Conservation (phyloP, 1,139 yeast genomes). For the Lodderomyces jiufengensis region DNA sequence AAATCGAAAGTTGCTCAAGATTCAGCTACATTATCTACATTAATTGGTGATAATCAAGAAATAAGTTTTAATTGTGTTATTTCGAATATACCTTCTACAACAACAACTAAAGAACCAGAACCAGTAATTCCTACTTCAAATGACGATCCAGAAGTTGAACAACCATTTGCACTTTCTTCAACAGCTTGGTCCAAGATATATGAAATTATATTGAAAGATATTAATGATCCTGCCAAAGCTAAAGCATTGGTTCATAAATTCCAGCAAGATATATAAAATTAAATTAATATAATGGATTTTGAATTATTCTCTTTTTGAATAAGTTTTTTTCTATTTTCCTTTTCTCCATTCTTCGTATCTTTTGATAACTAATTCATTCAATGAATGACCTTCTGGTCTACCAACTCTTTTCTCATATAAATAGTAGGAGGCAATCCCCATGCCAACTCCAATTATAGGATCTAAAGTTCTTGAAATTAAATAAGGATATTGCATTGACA, state of each 20-base stretch:
- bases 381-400: slow-evolving; percentile 53
- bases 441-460: slow-evolving; percentile 55
- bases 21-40: slow-evolving; percentile 24
- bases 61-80: slow-evolving; percentile 39
- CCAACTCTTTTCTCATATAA: slow-evolving; percentile 55
- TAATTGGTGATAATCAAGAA: slow-evolving; percentile 15
- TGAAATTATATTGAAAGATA: slow-evolving; percentile 27
- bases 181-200: slow-evolving; percentile 34
- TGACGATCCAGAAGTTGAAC: slow-evolving; percentile 5
- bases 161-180: slow-evolving; percentile 14
- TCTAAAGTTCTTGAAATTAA: slow-evolving; percentile 43
- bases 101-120: not conserved
- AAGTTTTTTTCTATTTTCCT: not conserved
- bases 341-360: slow-evolving; percentile 10
- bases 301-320: not conserved
- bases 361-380: slow-evolving; percentile 42
- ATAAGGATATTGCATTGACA: slow-evolving; percentile 35
- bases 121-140: not conserved
- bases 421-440: slow-evolving; percentile 60
- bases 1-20: slow-evolving; percentile 47
- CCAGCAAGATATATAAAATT: slow-evolving; percentile 7
- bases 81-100: slow-evolving; percentile 15
- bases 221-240: slow-evolving; percentile 26
- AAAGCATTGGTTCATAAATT: slow-evolving; percentile 7
- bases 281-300: not conserved